A percentile compares a stretch with the other conserved stretches of the same genome.
Conservation (phyloP, 23 red algal species). For the Cyanidiococcus yangmingshanensis region DNA sequence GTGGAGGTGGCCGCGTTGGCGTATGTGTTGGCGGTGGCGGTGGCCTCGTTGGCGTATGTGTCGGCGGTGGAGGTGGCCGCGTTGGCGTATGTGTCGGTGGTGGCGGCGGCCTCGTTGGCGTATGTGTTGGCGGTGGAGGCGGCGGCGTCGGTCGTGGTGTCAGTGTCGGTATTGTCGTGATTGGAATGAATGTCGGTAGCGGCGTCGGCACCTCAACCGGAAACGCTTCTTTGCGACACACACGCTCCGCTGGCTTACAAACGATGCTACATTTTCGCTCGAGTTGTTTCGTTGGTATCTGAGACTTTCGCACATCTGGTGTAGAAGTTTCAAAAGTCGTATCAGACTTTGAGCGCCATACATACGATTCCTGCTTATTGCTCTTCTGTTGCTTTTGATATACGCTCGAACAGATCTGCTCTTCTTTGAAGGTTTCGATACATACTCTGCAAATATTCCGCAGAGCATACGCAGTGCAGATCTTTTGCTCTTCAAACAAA, state of each 20-base stretch:
- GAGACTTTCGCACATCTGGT: neutral
- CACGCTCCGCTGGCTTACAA: neutral
- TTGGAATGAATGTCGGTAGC: neutral
- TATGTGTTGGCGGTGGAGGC: neutral
- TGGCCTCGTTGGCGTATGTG: neutral
- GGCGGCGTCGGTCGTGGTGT: neutral
- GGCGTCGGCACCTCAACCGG: neutral
- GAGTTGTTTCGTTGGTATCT: neutral
- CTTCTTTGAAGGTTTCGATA: neutral
- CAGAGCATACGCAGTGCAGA: neutral
- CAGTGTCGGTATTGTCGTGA: neutral
- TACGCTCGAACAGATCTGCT: neutral
- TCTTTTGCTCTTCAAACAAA: neutral
- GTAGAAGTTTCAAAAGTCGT: neutral
- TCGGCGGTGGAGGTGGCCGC: neutral
- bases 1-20: neutral
- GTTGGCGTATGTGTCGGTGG: neutral
- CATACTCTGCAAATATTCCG: neutral
- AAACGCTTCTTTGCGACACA: neutral
- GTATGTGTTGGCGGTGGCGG: neutral
- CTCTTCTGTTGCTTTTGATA: neutral
- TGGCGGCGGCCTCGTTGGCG: neutral
- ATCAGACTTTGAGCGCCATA: neutral
- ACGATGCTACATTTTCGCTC: neutral
- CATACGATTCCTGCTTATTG: neutral